These are phyloP conservation scores for Elsinoe australis DNA, from an alignment of 2,329 filamentous ascomycete species.

Conservation along the genomic window DNA sequence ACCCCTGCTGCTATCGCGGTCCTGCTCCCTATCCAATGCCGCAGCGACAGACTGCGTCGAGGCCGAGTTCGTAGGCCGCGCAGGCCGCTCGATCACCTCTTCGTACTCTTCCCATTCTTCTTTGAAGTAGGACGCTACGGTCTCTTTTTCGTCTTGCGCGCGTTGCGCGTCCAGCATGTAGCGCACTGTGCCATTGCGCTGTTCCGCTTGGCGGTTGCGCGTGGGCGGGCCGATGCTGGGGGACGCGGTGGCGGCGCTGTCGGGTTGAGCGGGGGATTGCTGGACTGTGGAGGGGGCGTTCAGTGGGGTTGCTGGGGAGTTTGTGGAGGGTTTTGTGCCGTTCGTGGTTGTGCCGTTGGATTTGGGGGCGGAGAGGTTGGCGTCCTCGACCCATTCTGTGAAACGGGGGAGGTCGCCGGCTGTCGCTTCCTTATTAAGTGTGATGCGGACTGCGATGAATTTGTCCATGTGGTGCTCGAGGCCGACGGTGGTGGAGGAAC, in stretches of 20 bases:
- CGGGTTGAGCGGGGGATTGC: slow-evolving; percentile 31
- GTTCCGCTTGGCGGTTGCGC: slow-evolving; percentile 33
- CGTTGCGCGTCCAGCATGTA: slow-evolving; percentile 80
- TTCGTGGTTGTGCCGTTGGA: slow-evolving; percentile 30
- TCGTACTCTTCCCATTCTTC: slow-evolving; percentile 71
- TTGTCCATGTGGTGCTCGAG: slow-evolving; percentile 62
- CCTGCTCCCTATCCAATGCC: slow-evolving; percentile 22
- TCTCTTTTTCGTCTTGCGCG: slow-evolving; percentile 62
- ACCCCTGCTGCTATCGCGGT: slow-evolving; percentile 25
- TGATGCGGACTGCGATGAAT: slow-evolving; percentile 81
- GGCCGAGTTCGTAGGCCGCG: slow-evolving; percentile 22
- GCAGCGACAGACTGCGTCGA: slow-evolving; percentile 14
- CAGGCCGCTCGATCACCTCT: slow-evolving; percentile 59
- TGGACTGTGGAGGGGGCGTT: slow-evolving; percentile 12
- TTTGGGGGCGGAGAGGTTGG: slow-evolving; percentile 30
- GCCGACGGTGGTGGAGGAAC: slow-evolving; percentile 65
- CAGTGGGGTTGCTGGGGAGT: slow-evolving; percentile 10
- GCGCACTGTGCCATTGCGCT: slow-evolving; percentile 66
- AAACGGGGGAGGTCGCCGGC: slow-evolving; percentile 54
- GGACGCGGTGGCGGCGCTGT: slow-evolving; percentile 26
- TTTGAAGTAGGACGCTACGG: slow-evolving; percentile 60
- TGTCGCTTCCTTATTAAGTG: slow-evolving; percentile 74
- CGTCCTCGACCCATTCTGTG: slow-evolving; percentile 35
- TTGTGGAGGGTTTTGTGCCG: slow-evolving; percentile 20
- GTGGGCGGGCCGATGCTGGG: slow-evolving; percentile 27